These are phyloP conservation scores for Rhizoclosmatium sp. DNA, from an alignment of 192 early-diverging fungal species.

Conservation along the genomic window DNA sequence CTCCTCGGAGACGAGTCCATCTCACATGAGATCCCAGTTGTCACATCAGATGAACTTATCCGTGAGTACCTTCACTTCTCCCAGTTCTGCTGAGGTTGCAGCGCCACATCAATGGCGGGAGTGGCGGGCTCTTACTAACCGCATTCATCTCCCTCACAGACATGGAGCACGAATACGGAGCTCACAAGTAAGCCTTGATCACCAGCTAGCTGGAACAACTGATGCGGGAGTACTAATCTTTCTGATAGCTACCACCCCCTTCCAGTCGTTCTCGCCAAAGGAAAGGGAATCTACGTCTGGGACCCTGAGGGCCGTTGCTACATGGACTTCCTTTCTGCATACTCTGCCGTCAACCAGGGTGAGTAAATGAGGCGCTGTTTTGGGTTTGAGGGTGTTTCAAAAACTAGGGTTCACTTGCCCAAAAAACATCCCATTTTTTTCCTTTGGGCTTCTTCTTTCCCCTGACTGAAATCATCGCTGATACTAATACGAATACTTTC, in stretches of 20 bases:
- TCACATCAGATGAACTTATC: no score
- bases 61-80: no score
- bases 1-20: background rate
- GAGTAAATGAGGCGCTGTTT: background rate
- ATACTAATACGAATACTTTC: no score
- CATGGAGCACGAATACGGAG: constrained; percentile 87
- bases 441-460: background rate
- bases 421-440: background rate
- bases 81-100: no score
- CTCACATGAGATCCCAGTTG: no score
- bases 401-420: background rate
- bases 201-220: background rate
- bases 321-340: constrained; percentile 89
- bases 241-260: constrained; percentile 89
- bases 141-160: constrained; percentile 13
- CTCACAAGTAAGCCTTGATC: constrained; percentile 82
- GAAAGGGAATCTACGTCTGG: constrained; percentile 90
- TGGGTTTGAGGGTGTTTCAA: background rate
- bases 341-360: constrained; percentile 86
- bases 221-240: background rate
- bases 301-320: constrained; percentile 90
- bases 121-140: no score
- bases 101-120: no score
- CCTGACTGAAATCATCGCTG: background rate
- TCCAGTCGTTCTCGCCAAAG: constrained; percentile 89